Evolutionary conservation across 1,139 yeast genomes (phyloP).

Genomic region (Magnusiomyces paraingens): DNA sequence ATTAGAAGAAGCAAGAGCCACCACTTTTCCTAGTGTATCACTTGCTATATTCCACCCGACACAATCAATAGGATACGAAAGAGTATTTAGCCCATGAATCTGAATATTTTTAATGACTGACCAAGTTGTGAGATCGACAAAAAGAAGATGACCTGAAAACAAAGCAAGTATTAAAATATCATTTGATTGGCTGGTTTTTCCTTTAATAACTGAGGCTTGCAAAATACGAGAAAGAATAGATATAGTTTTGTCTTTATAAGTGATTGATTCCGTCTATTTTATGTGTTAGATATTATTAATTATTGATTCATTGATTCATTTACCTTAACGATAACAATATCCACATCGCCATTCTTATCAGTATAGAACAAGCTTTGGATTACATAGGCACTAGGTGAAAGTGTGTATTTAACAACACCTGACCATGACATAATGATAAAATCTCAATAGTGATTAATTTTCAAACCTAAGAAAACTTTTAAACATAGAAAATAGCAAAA

Average conservation of each 20-base stretch:
- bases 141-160: background rate
- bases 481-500: no score
- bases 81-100: no score
- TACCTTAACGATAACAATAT: no score
- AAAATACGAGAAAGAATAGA: background rate
- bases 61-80: background rate
- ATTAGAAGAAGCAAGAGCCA: background rate
- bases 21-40: background rate
- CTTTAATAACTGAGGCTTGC: background rate
- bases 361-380: no score
- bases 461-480: no score
- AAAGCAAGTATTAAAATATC: background rate
- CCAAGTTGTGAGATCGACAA: slow-evolving; percentile 2
- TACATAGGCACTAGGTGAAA: no score
- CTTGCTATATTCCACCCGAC: background rate
- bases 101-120: background rate
- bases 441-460: no score
- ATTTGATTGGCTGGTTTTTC: background rate
- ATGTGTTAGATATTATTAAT: no score
- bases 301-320: no score
- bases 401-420: no score
- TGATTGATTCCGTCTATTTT: background rate
- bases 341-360: no score
- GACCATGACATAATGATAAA: no score
- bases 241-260: background rate